Evolutionary conservation across 306 rosid genomes (phyloP).

Genomic region (Glycyrrhiza uralensis): DNA sequence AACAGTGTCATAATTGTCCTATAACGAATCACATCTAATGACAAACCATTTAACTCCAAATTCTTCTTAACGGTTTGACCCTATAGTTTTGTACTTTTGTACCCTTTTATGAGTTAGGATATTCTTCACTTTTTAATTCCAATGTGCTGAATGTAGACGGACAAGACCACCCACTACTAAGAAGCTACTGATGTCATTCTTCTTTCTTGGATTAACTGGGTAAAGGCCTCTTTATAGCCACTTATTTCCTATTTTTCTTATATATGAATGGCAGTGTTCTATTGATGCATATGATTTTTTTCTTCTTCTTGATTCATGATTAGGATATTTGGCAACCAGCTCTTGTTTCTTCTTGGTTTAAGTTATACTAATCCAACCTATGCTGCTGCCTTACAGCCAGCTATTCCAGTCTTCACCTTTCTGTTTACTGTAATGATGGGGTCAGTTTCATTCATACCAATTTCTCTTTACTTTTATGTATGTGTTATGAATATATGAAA

Average conservation of each 20-base stretch:
- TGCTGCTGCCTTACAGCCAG: conserved; percentile 88
- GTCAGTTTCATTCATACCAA: conserved; percentile 47
- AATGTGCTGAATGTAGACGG: conserved; percentile 46
- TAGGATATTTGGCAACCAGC: conserved; percentile 95
- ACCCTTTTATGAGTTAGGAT: neutral
- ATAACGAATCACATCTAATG: too few species aligned
- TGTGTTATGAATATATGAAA: neutral
- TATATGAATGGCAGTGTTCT: neutral
- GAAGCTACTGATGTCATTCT: conserved; percentile 53
- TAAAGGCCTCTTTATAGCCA: conserved; percentile 31
- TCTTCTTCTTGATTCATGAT: conserved; percentile 26
- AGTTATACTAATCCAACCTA: conserved; percentile 93
- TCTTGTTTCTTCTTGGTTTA: conserved; percentile 89
- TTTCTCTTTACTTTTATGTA: neutral
- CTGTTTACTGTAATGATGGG: conserved; percentile 75
- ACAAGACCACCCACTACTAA: conserved; percentile 73
- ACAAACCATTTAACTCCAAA: too few species aligned
- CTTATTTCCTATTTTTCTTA: neutral
- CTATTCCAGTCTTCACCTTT: conserved; percentile 90
- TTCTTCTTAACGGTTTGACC: too few species aligned
- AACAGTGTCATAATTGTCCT: too few species aligned
- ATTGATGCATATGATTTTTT: conserved; percentile 16
- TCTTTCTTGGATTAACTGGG: conserved; percentile 92
- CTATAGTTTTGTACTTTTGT: neutral
- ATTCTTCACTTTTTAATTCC: conserved; percentile 15